These are phyloP conservation scores for Microcyclospora tardicrescens DNA, from an alignment of 2,329 filamentous ascomycete genomes.

Conservation along the genomic window DNA sequence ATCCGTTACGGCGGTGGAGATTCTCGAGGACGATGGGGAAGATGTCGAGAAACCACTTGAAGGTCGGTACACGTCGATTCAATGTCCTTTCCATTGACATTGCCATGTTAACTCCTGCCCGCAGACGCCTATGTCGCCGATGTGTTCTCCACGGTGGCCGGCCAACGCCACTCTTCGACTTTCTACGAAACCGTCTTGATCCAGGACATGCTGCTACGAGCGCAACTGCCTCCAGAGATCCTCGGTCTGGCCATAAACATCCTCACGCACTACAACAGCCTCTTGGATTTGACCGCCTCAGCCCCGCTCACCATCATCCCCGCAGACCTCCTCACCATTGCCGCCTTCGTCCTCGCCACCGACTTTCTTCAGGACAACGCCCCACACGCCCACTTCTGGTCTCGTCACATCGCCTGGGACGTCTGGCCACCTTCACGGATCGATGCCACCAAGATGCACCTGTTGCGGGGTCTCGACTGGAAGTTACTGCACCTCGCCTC, in stretches of 20 bases:
- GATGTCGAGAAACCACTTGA: constrained; percentile 6
- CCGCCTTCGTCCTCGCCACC: constrained; percentile 16
- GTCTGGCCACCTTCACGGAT: too few species aligned
- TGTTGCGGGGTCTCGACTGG: too few species aligned
- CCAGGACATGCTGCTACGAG: constrained; percentile 13
- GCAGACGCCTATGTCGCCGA: constrained; percentile 10
- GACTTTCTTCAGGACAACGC: constrained; percentile 18
- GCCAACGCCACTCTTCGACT: constrained; percentile 2
- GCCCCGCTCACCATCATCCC: constrained; percentile 1
- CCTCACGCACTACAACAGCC: constrained; percentile 9
- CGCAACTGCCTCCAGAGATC: constrained; percentile 15
- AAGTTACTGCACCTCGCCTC: too few species aligned
- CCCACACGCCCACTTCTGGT: constrained; percentile 1
- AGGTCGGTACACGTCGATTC: constrained; percentile 1
- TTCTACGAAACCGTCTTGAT: constrained; percentile 9
- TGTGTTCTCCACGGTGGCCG: constrained; percentile 9
- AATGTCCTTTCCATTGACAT: constrained; percentile 1
- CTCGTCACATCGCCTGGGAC: too few species aligned
- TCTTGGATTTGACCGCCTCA: background rate
- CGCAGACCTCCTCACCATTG: constrained; percentile 13
- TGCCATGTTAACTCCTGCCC: background rate
- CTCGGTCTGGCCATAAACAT: constrained; percentile 20
- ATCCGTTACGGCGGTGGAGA: constrained; percentile 5
- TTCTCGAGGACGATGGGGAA: constrained; percentile 9
- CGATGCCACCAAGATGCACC: too few species aligned